Evolutionary conservation across 1,139 yeast genomes (phyloP).

Genomic region (Taiozyma sp.): DNA sequence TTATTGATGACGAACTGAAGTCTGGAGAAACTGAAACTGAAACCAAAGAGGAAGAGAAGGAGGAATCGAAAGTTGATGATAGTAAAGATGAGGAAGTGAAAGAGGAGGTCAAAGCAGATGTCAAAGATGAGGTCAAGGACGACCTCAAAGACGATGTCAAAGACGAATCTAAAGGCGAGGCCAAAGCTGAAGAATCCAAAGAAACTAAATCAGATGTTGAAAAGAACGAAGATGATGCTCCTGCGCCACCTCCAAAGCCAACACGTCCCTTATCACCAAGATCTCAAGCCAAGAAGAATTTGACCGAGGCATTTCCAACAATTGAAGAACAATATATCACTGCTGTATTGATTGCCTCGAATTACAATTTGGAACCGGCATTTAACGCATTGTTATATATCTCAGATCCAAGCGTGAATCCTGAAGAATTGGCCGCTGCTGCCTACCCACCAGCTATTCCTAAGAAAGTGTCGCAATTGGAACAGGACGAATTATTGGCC

Average conservation of each 20-base stretch:
- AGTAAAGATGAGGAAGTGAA: neutral
- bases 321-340: slow-evolving; percentile 65
- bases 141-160: slow-evolving; percentile 1
- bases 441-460: slow-evolving; percentile 25
- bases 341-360: slow-evolving; percentile 82
- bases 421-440: slow-evolving; percentile 45
- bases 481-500: slow-evolving; percentile 82
- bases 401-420: slow-evolving; percentile 66
- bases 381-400: slow-evolving; percentile 81
- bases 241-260: slow-evolving; percentile 9
- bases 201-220: neutral
- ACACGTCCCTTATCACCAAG: slow-evolving; percentile 10
- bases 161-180: neutral
- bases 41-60: slow-evolving; percentile 4
- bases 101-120: neutral
- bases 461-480: slow-evolving; percentile 38
- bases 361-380: slow-evolving; percentile 77
- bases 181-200: slow-evolving; percentile 2
- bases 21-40: slow-evolving; percentile 9
- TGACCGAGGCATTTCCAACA: slow-evolving; percentile 80
- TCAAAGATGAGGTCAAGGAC: slow-evolving; percentile 6
- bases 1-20: slow-evolving; percentile 2
- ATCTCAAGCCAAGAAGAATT: slow-evolving; percentile 27
- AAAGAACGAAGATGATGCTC: slow-evolving; percentile 6
- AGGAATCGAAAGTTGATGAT: neutral